phyloP scores from a whole-genome alignment of 306 rosid genomes.

The Senna tora region DNA sequence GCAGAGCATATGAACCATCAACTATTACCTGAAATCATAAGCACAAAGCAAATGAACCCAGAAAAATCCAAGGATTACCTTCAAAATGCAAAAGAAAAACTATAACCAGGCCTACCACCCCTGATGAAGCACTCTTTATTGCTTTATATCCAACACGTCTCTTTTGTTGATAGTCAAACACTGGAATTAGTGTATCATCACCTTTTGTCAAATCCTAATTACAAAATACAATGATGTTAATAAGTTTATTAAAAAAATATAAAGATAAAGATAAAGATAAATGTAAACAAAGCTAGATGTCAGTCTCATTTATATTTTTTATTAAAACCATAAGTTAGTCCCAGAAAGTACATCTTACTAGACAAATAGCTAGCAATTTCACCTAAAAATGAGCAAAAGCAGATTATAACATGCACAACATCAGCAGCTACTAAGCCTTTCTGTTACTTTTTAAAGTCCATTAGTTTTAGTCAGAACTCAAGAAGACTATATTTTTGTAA shows the following conservation, averaged over 20 bases:
- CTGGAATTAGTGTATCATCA: conserved; percentile 73
- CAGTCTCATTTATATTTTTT: conserved; percentile 29
- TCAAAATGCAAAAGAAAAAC: conserved; percentile 7
- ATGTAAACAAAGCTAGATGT: conserved; percentile 19
- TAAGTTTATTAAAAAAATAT: conserved; percentile 5
- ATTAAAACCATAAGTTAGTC: conserved; percentile 29
- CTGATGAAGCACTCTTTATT: conserved; percentile 82
- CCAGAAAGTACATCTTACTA: conserved; percentile 15
- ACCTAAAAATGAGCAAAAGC: conserved; percentile 22
- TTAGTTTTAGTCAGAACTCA: conserved; percentile 4
- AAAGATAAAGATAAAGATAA: not conserved
- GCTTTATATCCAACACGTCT: conserved; percentile 67
- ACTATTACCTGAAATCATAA: conserved; percentile 73
- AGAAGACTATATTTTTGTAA: conserved; percentile 32
- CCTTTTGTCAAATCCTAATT: conserved; percentile 85
- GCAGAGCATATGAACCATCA: conserved; percentile 96
- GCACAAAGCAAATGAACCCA: conserved; percentile 29
- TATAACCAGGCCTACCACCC: conserved; percentile 70
- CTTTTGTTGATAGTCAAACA: conserved; percentile 92
- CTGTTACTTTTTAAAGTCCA: not conserved
- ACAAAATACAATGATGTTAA: conserved; percentile 41
- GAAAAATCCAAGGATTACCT: conserved; percentile 2
- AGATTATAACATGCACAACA: conserved; percentile 13
- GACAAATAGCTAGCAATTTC: conserved; percentile 17
- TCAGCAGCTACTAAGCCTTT: conserved; percentile 13